Base-by-base conservation (phyloP, 441 rosid species). In the Euphorbia corollata region DNA sequence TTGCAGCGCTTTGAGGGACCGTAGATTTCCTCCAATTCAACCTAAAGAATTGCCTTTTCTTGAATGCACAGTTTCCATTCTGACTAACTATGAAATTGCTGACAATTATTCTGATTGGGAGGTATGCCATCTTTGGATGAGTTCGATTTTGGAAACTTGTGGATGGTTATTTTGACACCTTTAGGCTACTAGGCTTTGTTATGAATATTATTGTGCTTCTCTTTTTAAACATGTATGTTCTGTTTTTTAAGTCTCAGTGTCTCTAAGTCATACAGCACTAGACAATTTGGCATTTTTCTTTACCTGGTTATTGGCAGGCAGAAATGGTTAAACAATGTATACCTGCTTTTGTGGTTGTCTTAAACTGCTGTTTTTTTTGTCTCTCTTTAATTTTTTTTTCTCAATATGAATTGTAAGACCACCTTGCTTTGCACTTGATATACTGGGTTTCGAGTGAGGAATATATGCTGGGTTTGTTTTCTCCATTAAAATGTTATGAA, bases 1-100 rank as follows among this genome's bases (percentile, higher is more conserved):
- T 78, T 77, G 77, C 82, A 94, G 98, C 82, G 99, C 99, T 75
- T 75, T 94, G 78, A 89, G 82, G 86, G 99, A 94, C 76, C 88
- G 97, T 65, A 87, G 98, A 80, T 94, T 91, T 74, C 91, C 93
- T 68, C 96, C 99, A 30, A 91, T 94, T 69, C 96, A 89, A 64
- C 81, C 96, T 59, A 88, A 85, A 79, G 99, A 94, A 77, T 77
- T 94, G 87, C 94, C 97, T 64, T 71, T 59, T 60, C 77, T 94
- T 75, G 96, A 91, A 75, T 94, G 99, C 77, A 91, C 99, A 0
- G 98, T 94, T 60, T 94, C 99, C 56, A 77, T 94, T 77, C 65
- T 91, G 78, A 79, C 93, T 69, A 71, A 89, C 77, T 94, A 87
- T 81, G 98, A 91, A 84, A 69, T 67, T 66, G 96, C 87, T 83